Conservation (phyloP, 345 rosid genomes). For the Angophora floribunda region DNA sequence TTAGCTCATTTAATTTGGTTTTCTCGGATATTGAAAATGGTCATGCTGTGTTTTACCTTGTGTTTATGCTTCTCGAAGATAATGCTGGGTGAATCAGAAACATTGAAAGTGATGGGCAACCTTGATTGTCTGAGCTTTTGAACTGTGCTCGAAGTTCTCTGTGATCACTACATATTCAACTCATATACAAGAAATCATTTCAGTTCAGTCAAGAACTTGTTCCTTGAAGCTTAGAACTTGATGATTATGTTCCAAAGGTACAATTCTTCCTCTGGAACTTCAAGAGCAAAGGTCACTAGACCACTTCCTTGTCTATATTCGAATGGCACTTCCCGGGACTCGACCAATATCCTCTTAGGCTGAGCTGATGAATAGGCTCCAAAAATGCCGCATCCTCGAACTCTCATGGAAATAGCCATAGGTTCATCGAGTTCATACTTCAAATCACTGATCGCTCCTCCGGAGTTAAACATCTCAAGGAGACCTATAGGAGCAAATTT, state of each 20-base stretch:
- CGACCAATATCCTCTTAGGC: background rate
- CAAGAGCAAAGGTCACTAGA: background rate
- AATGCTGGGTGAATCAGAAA: background rate
- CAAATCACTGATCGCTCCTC: conserved; percentile 23
- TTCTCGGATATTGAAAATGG: background rate
- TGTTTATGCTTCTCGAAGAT: background rate
- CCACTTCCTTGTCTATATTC: conserved; percentile 4
- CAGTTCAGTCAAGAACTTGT: background rate
- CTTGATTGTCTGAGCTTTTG: background rate
- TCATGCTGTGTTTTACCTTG: background rate
- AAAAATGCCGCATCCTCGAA: conserved; percentile 10
- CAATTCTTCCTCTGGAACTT: conserved; percentile 2
- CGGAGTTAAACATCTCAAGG: conserved; percentile 28
- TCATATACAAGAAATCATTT: background rate
- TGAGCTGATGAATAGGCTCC: conserved; percentile 6
- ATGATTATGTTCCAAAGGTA: background rate
- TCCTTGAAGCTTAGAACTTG: background rate
- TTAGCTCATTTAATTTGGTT: background rate
- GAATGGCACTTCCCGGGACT: background rate
- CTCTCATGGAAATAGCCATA: background rate
- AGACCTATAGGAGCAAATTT: conserved; percentile 31
- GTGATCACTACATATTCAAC: background rate
- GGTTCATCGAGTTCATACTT: background rate
- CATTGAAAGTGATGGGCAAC: background rate
- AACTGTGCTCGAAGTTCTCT: background rate